phyloP scores from a whole-genome alignment of 805 yeast genomes.

The Schwanniomyces polymorphus region DNA sequence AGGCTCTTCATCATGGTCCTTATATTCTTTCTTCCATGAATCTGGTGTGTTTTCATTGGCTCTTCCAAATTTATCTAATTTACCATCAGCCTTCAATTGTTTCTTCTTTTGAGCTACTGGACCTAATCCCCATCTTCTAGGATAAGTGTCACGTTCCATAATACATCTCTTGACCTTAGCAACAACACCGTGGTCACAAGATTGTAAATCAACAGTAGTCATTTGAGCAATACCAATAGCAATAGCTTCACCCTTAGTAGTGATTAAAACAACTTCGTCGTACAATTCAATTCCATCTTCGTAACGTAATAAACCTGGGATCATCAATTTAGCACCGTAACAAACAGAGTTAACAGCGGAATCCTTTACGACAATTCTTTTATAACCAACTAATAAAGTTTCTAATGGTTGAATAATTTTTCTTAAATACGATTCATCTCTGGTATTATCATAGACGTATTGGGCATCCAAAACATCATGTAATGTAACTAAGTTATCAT shows the following conservation, averaged over 20 bases:
- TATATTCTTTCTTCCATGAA: slow-evolving; percentile 85
- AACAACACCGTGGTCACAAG: slow-evolving; percentile 98
- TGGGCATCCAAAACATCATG: slow-evolving; percentile 99
- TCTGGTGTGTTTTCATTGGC: slow-evolving; percentile 91
- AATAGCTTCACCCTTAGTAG: slow-evolving; percentile 99
- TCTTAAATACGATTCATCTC: slow-evolving; percentile 95
- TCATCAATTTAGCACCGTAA: slow-evolving; percentile 98
- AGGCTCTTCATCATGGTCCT: slow-evolving; percentile 59
- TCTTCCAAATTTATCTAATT: slow-evolving; percentile 94
- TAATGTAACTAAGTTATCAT: slow-evolving; percentile 88
- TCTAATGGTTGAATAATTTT: slow-evolving; percentile 93
- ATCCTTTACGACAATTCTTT: slow-evolving; percentile 90
- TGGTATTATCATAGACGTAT: slow-evolving; percentile 94
- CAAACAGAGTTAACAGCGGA: slow-evolving; percentile 98
- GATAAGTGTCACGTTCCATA: slow-evolving; percentile 98
- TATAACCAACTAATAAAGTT: slow-evolving; percentile 89
- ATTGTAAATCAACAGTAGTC: slow-evolving; percentile 95
- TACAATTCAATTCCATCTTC: slow-evolving; percentile 97
- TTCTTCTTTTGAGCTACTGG: slow-evolving; percentile 98
- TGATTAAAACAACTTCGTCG: slow-evolving; percentile 96
- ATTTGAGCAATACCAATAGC: slow-evolving; percentile 98
- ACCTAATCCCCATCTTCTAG: slow-evolving; percentile 99
- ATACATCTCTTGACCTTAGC: slow-evolving; percentile 99
- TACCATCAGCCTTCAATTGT: slow-evolving; percentile 95
- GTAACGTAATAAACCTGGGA: slow-evolving; percentile 96